phyloP scores from a whole-genome alignment of 352 stramenopile species.

The Phytophthora gonapodyides region DNA sequence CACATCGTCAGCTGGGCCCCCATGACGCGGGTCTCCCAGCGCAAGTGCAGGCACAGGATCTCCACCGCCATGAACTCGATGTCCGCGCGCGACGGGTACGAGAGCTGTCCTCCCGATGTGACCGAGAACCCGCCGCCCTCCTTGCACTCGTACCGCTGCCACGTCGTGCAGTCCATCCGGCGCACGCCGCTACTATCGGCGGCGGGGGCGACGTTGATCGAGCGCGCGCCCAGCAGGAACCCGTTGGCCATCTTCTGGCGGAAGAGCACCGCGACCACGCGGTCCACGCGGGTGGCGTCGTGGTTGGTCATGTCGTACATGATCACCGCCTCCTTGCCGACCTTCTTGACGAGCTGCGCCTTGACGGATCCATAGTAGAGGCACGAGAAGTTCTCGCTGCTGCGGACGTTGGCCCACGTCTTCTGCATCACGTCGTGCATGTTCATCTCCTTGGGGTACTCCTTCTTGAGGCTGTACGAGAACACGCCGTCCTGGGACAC shows the following conservation, averaged over 20 bases:
- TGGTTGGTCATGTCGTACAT: conserved; percentile 44
- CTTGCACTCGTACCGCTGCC: conserved; percentile 38
- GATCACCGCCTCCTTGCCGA: conserved; percentile 35
- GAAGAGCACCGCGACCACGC: conserved; percentile 40
- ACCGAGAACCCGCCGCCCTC: conserved; percentile 32
- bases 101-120: conserved; percentile 34
- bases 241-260: conserved; percentile 30
- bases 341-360: conserved; percentile 37
- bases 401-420: conserved; percentile 34
- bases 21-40: conserved; percentile 38
- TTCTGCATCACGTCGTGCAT: conserved; percentile 39
- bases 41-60: conserved; percentile 44
- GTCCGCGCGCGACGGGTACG: conserved; percentile 34
- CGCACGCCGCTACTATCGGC: conserved; percentile 16
- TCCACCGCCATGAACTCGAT: conserved; percentile 43
- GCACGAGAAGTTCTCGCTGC: conserved; percentile 35
- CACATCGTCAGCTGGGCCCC: conserved; percentile 28
- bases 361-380: conserved; percentile 42
- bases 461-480: conserved; percentile 38
- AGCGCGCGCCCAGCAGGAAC: conserved; percentile 38
- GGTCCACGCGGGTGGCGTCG: conserved; percentile 37
- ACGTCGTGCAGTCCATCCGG: conserved; percentile 40
- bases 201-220: conserved; percentile 18
- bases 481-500: conserved; percentile 31
- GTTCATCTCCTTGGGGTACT: conserved; percentile 35